Percentiles rank a stretch among this genome's conserved stretches.
Evolutionary conservation across 1,284 basidiomycete species (phyloP).

Genomic region (Ceratobasidium sp.): DNA sequence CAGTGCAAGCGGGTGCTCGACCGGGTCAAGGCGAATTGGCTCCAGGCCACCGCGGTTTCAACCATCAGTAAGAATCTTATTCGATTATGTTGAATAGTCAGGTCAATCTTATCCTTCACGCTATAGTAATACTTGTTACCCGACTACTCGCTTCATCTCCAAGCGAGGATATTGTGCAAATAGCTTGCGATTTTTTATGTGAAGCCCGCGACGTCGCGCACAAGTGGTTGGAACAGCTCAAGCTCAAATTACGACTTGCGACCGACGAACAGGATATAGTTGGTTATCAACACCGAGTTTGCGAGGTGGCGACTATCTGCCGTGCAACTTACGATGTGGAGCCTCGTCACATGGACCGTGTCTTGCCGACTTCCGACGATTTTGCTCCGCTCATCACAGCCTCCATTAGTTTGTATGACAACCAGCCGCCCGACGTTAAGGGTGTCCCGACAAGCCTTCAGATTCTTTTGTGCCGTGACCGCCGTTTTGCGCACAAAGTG

Average conservation of each 20-base stretch:
- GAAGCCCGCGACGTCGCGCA: constrained; percentile 9
- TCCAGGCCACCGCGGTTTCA: constrained; percentile 1
- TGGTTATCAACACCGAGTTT: constrained; percentile 23
- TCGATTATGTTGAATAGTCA: not conserved
- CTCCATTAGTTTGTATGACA: constrained; percentile 38
- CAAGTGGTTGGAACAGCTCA: constrained; percentile 6
- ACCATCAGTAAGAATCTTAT: constrained; percentile 8
- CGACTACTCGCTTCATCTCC: constrained; percentile 23
- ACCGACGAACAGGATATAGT: constrained; percentile 3
- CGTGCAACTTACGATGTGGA: constrained; percentile 43
- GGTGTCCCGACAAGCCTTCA: constrained; percentile 1
- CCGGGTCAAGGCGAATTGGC: constrained; percentile 36
- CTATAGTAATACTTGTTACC: constrained; percentile 15
- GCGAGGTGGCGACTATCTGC: constrained; percentile 42
- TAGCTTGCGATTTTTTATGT: constrained; percentile 4
- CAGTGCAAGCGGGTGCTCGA: constrained; percentile 6
- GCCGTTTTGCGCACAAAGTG: constrained; percentile 11
- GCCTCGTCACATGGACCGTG: not conserved
- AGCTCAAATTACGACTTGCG: not conserved
- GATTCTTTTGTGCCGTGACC: constrained; percentile 16
- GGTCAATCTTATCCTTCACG: not conserved
- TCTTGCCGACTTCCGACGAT: constrained; percentile 28
- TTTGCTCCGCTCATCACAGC: constrained; percentile 37
- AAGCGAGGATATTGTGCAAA: not conserved
- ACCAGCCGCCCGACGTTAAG: constrained; percentile 22